These are phyloP conservation scores for Chlorociboria aeruginascens DNA, from an alignment of 495 filamentous ascomycete genomes.

Conservation along the genomic window DNA sequence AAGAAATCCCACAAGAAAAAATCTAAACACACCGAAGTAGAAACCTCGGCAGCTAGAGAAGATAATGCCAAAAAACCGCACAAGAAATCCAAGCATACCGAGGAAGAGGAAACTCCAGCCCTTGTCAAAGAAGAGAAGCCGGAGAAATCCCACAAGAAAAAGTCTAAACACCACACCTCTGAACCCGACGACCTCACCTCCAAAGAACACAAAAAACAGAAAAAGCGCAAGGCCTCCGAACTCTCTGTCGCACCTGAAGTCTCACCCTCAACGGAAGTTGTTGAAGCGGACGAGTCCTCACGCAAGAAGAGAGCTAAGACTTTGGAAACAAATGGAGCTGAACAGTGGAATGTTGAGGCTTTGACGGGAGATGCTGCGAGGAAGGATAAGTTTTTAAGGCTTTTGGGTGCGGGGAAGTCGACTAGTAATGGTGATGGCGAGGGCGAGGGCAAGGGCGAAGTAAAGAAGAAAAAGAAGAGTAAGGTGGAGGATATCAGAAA, in stretches of 20 bases:
- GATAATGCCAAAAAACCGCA: background rate
- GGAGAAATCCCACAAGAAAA: background rate
- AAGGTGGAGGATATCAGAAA: constrained; percentile 17
- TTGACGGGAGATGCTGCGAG: constrained; percentile 37
- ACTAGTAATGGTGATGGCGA: constrained; percentile 1
- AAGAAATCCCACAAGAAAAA: constrained; percentile 1
- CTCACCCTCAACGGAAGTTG: too few species aligned
- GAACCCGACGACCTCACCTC: background rate
- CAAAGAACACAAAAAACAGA: constrained; percentile 12
- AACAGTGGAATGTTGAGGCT: constrained; percentile 39
- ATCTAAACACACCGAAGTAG: background rate
- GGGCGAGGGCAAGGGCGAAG: background rate
- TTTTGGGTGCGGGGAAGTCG: constrained; percentile 38
- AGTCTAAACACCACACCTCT: background rate
- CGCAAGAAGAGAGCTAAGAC: constrained; percentile 5
- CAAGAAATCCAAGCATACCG: too few species aligned
- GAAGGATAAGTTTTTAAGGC: constrained; percentile 43
- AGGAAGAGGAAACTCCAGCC: background rate
- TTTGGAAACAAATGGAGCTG: constrained; percentile 1
- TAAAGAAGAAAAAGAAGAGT: too few species aligned
- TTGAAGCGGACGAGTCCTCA: too few species aligned
- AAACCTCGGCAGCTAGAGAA: background rate
- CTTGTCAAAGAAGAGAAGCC: background rate
- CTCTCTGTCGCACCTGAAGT: too few species aligned
- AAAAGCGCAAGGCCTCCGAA: background rate